Evolutionary conservation across 805 yeast species (phyloP), one percentile per base, ranked within the genome.

Genomic region (Pichia kluyveri): DNA sequence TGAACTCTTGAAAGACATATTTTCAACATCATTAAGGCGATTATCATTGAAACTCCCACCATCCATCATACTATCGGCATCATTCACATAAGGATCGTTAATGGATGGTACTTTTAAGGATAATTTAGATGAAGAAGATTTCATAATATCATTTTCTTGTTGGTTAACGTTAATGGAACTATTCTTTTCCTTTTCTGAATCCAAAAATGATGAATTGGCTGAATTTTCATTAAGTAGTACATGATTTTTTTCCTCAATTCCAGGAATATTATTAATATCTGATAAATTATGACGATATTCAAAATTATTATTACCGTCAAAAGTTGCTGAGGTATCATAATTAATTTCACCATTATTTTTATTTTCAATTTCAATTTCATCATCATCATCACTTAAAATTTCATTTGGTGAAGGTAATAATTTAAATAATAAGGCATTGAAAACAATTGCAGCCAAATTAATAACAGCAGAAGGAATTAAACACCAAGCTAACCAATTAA

Each of bases 401-500:
- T 37, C 42, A 19, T 36, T 26, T 14, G 38, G 17, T 54, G 40
- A 40, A 7, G 61, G 56, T 15, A 56, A 47, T 30, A 54, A 42
- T 36, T 50, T 58, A 43, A 48, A 34, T 23, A 75, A 71, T 28
- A 77, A 53, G 44, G 76, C 69, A 31, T 76, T 66, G 40, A 79
- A 61, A 7, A 84, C 76, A 2, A 82, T 51, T 2, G 80, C 64
- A 2, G 79, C 46, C 49, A 85, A 65, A 47, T 73, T 71, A 46
- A 80, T 63, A 0, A 71, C 82, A 12, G 86, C 83, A 5, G 86
- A 75, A 1, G 83, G 88, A 30, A 84, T 72, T 57, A 82, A 69
- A 34, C 82, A 60, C 90, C 91, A 85, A 9, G 82, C 72, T n/a
- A 80, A 72, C 90, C 90, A 85, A 8, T 71, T 65, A 17, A 82